Conservation (phyloP, 352 stramenopile genomes). For the Peronosclerospora sorghi region DNA sequence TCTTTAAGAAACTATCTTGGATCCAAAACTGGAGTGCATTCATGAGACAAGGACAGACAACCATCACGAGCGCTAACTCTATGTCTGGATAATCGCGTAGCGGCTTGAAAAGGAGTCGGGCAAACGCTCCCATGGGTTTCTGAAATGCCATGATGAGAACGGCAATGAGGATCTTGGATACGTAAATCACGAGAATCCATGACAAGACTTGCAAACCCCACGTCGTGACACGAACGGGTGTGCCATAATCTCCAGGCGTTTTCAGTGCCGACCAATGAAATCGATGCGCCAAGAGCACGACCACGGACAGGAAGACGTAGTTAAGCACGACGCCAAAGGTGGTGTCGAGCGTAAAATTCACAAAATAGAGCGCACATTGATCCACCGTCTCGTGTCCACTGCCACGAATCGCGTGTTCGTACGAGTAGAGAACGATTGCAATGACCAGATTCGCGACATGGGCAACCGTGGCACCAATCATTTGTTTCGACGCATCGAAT, state of each 20-base stretch:
- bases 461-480: constrained; percentile 74
- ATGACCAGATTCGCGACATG: constrained; percentile 82
- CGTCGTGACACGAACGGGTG: constrained; percentile 41
- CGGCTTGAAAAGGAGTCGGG: constrained; percentile 58
- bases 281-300: constrained; percentile 40
- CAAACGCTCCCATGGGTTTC: constrained; percentile 45
- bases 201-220: constrained; percentile 70
- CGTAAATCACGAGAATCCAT: constrained; percentile 76
- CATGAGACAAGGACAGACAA: constrained; percentile 81
- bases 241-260: constrained; percentile 73
- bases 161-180: constrained; percentile 71
- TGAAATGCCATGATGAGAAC: constrained; percentile 61
- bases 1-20: constrained; percentile 86
- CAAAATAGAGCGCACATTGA: constrained; percentile 84
- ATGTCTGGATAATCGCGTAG: constrained; percentile 51
- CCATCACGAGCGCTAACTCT: constrained; percentile 80
- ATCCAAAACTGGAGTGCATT: constrained; percentile 86
- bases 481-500: constrained; percentile 82
- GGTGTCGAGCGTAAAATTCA: constrained; percentile 84
- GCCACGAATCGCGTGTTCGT: constrained; percentile 31
- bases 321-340: constrained; percentile 79
- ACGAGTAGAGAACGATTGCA: constrained; percentile 74
- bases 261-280: constrained; percentile 49
- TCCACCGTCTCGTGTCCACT: constrained; percentile 28
- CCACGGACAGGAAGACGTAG: constrained; percentile 55